A percentile compares a stretch with the other conserved stretches of the same genome.
These are phyloP conservation scores for Circinella minor DNA, from an alignment of 371 early-diverging fungal species.

Conservation along the genomic window DNA sequence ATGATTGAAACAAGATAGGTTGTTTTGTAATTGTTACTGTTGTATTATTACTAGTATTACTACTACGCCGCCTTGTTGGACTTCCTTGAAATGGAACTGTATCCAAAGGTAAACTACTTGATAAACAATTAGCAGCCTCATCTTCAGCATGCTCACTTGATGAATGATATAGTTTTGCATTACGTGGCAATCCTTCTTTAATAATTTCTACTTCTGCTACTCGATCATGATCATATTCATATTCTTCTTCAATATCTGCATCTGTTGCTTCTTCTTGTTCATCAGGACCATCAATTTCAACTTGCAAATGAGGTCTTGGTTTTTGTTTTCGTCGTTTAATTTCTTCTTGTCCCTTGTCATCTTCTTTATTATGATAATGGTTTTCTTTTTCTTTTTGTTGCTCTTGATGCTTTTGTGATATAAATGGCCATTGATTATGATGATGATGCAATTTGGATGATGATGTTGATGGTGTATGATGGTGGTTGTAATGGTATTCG, in stretches of 20 bases:
- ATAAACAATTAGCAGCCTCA: slow-evolving; percentile 14
- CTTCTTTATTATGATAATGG: neutral
- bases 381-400: neutral
- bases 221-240: neutral
- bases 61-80: neutral
- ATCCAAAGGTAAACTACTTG: slow-evolving; percentile 43
- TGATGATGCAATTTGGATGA: neutral
- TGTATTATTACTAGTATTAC: neutral
- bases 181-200: slow-evolving; percentile 4
- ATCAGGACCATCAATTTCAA: neutral
- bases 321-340: neutral
- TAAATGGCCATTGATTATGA: neutral
- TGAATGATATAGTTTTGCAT: slow-evolving; percentile 11
- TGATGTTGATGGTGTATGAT: too few species aligned
- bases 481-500: slow-evolving; percentile 8
- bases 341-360: too few species aligned
- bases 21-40: neutral
- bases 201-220: neutral
- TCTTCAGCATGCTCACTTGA: slow-evolving; percentile 1
- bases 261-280: neutral
- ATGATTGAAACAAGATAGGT: slow-evolving; percentile 10
- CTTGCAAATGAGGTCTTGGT: neutral
- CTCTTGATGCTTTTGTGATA: neutral
- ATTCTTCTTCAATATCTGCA: too few species aligned
- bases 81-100: slow-evolving; percentile 10